phyloP scores from a whole-genome alignment of 2,329 filamentous ascomycete species.

The Tolypocladium cylindrosporum region DNA sequence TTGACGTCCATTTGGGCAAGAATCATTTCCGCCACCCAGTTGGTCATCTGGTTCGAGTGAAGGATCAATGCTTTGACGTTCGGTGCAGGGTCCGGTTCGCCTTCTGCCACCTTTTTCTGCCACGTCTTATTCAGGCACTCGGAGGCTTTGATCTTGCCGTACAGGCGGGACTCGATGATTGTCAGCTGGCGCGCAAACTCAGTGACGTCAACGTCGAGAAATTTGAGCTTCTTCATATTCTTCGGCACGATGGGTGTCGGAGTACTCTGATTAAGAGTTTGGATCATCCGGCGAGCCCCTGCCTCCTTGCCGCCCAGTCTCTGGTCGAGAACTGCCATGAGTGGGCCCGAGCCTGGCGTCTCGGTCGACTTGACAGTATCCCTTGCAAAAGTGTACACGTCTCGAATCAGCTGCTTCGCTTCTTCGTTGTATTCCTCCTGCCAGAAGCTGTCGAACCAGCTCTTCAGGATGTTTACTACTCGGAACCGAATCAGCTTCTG shows the following conservation, averaged over 20 bases:
- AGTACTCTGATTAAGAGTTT: slow-evolving; percentile 73
- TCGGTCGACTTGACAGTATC: slow-evolving; percentile 90
- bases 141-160: slow-evolving; percentile 89
- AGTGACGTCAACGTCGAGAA: slow-evolving; percentile 88
- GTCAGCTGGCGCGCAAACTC: slow-evolving; percentile 98
- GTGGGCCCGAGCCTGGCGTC: slow-evolving; percentile 74
- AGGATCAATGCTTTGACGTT: slow-evolving; percentile 96
- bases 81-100: slow-evolving; percentile 74
- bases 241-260: slow-evolving; percentile 89
- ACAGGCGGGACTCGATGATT: slow-evolving; percentile 89
- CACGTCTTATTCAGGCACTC: slow-evolving; percentile 98
- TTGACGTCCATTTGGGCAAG: slow-evolving; percentile 88
- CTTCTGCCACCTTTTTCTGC: slow-evolving; percentile 86
- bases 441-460: slow-evolving; percentile 98
- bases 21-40: slow-evolving; percentile 99
- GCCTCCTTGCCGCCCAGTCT: slow-evolving; percentile 81
- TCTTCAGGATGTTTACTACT: slow-evolving; percentile 95
- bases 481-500: slow-evolving; percentile 93
- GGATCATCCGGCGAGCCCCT: slow-evolving; percentile 73
- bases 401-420: slow-evolving; percentile 73
- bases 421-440: slow-evolving; percentile 88
- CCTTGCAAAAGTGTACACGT: slow-evolving; percentile 83
- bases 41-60: slow-evolving; percentile 97
- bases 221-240: slow-evolving; percentile 99
- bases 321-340: slow-evolving; percentile 84